Base-by-base conservation (phyloP, 192 early-diverging fungal genomes). In the Umbelopsis ramanniana region DNA sequence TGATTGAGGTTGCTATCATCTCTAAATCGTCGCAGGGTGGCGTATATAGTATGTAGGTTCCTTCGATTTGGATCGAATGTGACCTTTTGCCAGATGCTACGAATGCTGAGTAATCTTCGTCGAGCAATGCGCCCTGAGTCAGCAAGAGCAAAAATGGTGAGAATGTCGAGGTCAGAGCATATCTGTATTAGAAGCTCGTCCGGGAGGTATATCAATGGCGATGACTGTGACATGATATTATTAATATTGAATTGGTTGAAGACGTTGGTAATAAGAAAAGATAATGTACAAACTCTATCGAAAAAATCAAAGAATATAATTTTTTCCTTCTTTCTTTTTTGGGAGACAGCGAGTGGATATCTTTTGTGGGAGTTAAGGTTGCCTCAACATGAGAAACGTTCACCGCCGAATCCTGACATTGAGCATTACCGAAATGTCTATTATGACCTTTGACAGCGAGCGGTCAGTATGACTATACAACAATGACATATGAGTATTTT, bases 51-150 rank as follows among this genome's bases (percentile, higher is more conserved):
- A 17, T 72, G 69, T 29, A 82, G 48, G 9, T 76, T 73, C 26
- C 74, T 75, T 3, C 73, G 72, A 0, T 78, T 40, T 0, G 82
- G 75, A 29, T 82, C 73, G 52, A 86, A 81, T 3, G 78, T 75
- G 19, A 86, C 55, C 22, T 52, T 69, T 21, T 68, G 52, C 85
- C 85, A 86, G 21, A 84, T 55, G 17, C 53, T 71, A 7, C 69
- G 79, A 24, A 84, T 67, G 38, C 74, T 74, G 10, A 86, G 67
- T 22, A 83, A 75, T n/a, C 79, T 72, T 26, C 79, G 75, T 12
- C 85, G 79, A 26, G 76, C 74, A 33, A 79, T 73, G 1, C 71
- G 47, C 21, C 83, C 84, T 14, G 85, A 82, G 68, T 86, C 85
- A 47, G 82, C 72, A 8, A 84, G 71, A 22, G 71, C 72, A 45